phyloP scores from a whole-genome alignment of 2,329 filamentous ascomycete species.

The Colletotrichum sojae region DNA sequence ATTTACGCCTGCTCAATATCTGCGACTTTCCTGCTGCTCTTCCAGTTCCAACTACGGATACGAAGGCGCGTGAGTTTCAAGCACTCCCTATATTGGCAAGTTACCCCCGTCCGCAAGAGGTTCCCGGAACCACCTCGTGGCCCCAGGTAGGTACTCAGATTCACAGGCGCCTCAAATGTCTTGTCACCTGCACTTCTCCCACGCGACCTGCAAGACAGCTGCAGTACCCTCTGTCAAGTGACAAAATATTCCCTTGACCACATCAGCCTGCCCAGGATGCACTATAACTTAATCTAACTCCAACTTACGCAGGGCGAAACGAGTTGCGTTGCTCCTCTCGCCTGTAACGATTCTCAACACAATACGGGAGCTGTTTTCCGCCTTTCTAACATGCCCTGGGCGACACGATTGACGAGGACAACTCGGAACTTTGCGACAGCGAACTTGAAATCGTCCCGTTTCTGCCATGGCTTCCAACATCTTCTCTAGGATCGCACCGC shows the following conservation, averaged over 20 bases:
- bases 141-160: not conserved
- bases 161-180: not conserved
- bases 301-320: not conserved
- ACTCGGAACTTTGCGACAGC: constrained; percentile 1
- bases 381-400: constrained; percentile 12
- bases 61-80: no score
- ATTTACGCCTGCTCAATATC: no score
- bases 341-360: not conserved
- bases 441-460: not conserved
- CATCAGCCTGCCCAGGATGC: not conserved
- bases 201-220: constrained; percentile 8
- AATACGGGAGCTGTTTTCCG: constrained; percentile 1
- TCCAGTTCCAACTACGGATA: no score
- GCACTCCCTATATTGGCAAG: no score
- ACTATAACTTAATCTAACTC: not conserved
- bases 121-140: not conserved
- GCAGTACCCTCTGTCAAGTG: constrained; percentile 29
- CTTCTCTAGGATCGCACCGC: constrained; percentile 60
- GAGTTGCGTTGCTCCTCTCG: not conserved
- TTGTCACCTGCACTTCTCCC: constrained; percentile 27
- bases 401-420: constrained; percentile 23
- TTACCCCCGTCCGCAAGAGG: not conserved
- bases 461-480: constrained; percentile 62
- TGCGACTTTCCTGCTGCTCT: no score
- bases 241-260: not conserved